phyloP scores from a whole-genome alignment of 1,284 basidiomycete genomes.

The Cryptococcus sp. region DNA sequence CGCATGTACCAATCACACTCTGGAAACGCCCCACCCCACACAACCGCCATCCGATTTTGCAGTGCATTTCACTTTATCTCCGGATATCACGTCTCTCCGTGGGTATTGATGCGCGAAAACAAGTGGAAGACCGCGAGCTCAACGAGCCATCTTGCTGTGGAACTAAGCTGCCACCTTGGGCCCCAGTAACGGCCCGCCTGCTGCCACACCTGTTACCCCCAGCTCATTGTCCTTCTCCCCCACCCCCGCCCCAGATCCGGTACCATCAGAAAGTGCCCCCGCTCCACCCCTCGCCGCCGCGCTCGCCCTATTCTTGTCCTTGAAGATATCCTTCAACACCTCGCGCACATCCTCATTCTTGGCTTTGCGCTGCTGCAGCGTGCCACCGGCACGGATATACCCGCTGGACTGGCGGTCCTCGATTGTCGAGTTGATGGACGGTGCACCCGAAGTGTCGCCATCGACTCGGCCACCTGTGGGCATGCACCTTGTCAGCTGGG shows the following conservation, averaged over 20 bases:
- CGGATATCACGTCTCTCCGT: too few relatives aligned
- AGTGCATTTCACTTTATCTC: too few relatives aligned
- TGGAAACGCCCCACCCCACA: too few relatives aligned
- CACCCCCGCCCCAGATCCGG: too few relatives aligned
- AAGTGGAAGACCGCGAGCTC: too few relatives aligned
- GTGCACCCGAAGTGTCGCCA: slow-evolving; percentile 14
- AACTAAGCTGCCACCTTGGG: too few relatives aligned
- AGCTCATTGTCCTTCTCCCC: too few relatives aligned
- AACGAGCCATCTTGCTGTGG: too few relatives aligned
- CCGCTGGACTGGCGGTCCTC: background rate
- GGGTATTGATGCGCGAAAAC: too few relatives aligned
- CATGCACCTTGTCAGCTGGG: background rate
- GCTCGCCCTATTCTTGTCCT: slow-evolving; percentile 33
- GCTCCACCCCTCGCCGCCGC: background rate
- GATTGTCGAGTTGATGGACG: slow-evolving; percentile 18
- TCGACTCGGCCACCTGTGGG: slow-evolving; percentile 18
- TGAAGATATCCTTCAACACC: slow-evolving; percentile 50
- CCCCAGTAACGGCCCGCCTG: slow-evolving; percentile 32
- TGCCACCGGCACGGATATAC: background rate
- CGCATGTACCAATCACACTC: too few relatives aligned
- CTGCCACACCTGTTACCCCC: slow-evolving; percentile 35
- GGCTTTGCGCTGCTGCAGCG: background rate
- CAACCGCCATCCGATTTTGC: too few relatives aligned
- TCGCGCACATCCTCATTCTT: slow-evolving; percentile 36
- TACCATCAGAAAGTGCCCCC: too few relatives aligned